Percentiles rank a stretch among this genome's conserved stretches.
Conservation (phyloP, 2,329 filamentous ascomycete genomes). For the Trichoderma lentiforme region DNA sequence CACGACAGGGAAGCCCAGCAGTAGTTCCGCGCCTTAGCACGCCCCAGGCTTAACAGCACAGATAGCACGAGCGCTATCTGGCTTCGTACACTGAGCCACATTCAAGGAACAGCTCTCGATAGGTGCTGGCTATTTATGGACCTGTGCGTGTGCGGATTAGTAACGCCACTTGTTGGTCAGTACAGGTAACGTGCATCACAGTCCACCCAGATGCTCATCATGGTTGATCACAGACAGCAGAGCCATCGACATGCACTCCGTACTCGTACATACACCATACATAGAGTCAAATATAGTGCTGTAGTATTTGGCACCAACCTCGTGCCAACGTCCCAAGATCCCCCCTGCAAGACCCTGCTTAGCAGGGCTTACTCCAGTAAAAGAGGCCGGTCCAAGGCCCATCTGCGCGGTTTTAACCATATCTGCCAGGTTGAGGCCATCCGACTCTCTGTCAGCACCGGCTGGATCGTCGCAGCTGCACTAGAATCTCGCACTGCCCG, state of each 20-base stretch:
- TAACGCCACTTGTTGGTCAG: neutral
- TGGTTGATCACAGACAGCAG: neutral
- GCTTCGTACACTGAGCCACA: neutral
- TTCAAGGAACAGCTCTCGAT: neutral
- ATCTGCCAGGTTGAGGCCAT: neutral
- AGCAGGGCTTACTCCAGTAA: neutral
- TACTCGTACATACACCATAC: neutral
- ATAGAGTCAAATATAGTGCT: neutral
- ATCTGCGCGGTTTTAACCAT: neutral
- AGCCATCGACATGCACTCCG: neutral
- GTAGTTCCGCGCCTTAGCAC: neutral
- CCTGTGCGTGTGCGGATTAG: neutral
- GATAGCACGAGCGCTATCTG: neutral
- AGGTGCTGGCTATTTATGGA: conserved; percentile 11
- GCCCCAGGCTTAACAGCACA: neutral
- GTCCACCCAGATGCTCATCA: neutral
- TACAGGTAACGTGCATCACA: neutral
- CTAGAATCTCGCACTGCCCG: conserved; percentile 13
- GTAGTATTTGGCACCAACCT: neutral
- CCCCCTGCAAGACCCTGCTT: neutral
- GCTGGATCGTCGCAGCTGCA: neutral
- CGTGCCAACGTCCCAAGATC: neutral
- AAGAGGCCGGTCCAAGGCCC: neutral
- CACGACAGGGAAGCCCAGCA: neutral
- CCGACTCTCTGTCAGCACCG: neutral